Evolutionary conservation across 2,329 filamentous ascomycete species (phyloP).

Genomic region (Leptographium flavum): DNA sequence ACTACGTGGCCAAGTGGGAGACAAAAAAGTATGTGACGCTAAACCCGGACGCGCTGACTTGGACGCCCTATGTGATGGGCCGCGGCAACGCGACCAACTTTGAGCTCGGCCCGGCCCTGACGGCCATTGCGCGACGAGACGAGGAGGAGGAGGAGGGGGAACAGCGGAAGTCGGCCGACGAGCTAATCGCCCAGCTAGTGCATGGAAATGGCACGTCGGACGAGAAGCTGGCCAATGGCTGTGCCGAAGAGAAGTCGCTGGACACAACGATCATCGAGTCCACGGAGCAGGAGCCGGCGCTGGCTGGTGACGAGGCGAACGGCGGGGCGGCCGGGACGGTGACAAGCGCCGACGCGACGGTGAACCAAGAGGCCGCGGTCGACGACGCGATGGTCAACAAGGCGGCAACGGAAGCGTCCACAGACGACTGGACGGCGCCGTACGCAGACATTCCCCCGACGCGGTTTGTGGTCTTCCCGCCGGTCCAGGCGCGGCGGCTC

Average conservation of each 20-base stretch:
- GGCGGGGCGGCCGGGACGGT: too few species aligned
- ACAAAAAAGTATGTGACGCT: slow-evolving; percentile 77
- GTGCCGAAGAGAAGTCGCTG: not conserved
- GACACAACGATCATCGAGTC: slow-evolving; percentile 10
- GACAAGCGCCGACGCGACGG: too few species aligned
- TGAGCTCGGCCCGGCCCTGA: slow-evolving; percentile 66
- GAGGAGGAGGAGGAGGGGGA: slow-evolving; percentile 49
- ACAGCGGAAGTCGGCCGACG: slow-evolving; percentile 22
- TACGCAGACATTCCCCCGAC: slow-evolving; percentile 50
- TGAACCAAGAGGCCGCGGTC: not conserved
- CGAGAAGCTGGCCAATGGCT: not conserved
- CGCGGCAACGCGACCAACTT: slow-evolving; percentile 69
- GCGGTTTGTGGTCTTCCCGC: slow-evolving; percentile 68
- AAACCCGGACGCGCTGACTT: slow-evolving; percentile 66
- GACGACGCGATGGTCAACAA: not conserved
- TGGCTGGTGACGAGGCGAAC: not conserved
- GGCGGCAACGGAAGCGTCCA: slow-evolving; percentile 12
- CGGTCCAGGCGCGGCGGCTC: slow-evolving; percentile 36
- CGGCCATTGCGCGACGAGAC: slow-evolving; percentile 76
- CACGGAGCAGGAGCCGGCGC: slow-evolving; percentile 4
- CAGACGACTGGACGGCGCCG: slow-evolving; percentile 27
- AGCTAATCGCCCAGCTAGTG: slow-evolving; percentile 14
- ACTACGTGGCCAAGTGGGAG: slow-evolving; percentile 83
- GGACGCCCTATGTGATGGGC: slow-evolving; percentile 97
- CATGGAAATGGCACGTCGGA: slow-evolving; percentile 16